These are phyloP conservation scores for Boeremia exigua DNA, from an alignment of 2,329 filamentous ascomycete genomes.

Conservation along the genomic window DNA sequence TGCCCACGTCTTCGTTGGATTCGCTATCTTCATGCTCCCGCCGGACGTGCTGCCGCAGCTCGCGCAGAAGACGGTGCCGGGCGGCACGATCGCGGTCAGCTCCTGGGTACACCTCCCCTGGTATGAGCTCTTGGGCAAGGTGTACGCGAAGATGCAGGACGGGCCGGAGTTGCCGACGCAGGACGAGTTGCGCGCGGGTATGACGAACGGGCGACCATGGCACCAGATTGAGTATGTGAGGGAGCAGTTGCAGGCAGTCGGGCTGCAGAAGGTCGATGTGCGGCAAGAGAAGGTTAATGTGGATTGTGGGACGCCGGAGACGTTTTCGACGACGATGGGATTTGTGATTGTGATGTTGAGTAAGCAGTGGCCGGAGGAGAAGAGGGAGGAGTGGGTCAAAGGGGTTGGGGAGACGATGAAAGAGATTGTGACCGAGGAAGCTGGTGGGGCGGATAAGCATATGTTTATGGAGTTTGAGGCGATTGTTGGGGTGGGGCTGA, in stretches of 20 bases:
- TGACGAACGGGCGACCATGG: conserved; percentile 24
- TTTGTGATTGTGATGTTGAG: conserved; percentile 26
- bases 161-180: conserved; percentile 12
- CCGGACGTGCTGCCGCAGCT: conserved; percentile 7
- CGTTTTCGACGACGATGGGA: conserved; percentile 24
- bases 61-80: conserved; percentile 12
- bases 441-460: conserved; percentile 18
- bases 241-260: conserved; percentile 21
- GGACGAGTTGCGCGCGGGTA: conserved; percentile 6
- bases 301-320: conserved; percentile 20
- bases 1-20: conserved; percentile 33
- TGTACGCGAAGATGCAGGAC: conserved; percentile 11
- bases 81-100: conserved; percentile 30
- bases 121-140: conserved; percentile 14
- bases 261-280: conserved; percentile 23
- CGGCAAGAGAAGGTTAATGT: conserved; percentile 12
- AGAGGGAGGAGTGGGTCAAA: conserved; percentile 19
- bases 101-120: conserved; percentile 30
- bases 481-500: conserved; percentile 24
- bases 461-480: conserved; percentile 24
- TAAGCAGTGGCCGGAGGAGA: conserved; percentile 23
- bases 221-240: conserved; percentile 12
- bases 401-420: conserved; percentile 18
- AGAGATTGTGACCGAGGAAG: conserved; percentile 14
- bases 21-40: conserved; percentile 30